phyloP scores from a whole-genome alignment of 768 basidiomycete genomes.

The Hortiboletus campestris region DNA sequence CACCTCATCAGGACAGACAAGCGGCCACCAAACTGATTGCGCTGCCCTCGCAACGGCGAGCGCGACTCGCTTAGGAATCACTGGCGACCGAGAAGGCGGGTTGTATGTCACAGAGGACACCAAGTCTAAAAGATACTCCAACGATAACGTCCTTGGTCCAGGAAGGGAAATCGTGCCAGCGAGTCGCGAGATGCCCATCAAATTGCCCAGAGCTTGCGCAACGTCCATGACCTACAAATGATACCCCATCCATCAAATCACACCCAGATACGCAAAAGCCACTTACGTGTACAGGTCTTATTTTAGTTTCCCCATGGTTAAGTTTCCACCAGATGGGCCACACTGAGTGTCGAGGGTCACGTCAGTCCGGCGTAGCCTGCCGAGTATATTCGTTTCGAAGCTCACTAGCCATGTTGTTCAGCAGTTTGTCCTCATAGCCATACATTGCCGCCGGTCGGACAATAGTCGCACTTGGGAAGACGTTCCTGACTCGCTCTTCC shows the following conservation, averaged over 20 bases:
- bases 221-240: constrained; percentile 80
- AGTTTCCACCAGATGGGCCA: constrained; percentile 95
- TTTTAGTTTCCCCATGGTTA: constrained; percentile 82
- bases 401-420: constrained; percentile 90
- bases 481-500: constrained; percentile 80
- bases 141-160: constrained; percentile 83
- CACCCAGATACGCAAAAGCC: constrained; percentile 14
- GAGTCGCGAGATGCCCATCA: constrained; percentile 60
- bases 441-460: constrained; percentile 83
- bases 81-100: constrained; percentile 67
- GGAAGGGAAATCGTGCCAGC: constrained; percentile 77
- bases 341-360: constrained; percentile 35
- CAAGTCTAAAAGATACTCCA: constrained; percentile 76
- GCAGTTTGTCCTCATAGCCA: constrained; percentile 92
- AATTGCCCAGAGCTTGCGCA: constrained; percentile 84
- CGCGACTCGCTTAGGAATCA: constrained; percentile 73
- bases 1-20: constrained; percentile 88
- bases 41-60: constrained; percentile 56
- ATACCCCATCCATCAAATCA: constrained; percentile 13
- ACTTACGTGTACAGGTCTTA: constrained; percentile 89
- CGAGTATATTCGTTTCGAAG: constrained; percentile 17
- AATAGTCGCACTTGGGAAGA: constrained; percentile 84
- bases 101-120: constrained; percentile 79
- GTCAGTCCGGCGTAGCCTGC: constrained; percentile 10
- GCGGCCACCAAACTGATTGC: constrained; percentile 87